These are phyloP conservation scores for Aspergillus incahuasiensis DNA, from an alignment of 495 filamentous ascomycete species.

Conservation along the genomic window DNA sequence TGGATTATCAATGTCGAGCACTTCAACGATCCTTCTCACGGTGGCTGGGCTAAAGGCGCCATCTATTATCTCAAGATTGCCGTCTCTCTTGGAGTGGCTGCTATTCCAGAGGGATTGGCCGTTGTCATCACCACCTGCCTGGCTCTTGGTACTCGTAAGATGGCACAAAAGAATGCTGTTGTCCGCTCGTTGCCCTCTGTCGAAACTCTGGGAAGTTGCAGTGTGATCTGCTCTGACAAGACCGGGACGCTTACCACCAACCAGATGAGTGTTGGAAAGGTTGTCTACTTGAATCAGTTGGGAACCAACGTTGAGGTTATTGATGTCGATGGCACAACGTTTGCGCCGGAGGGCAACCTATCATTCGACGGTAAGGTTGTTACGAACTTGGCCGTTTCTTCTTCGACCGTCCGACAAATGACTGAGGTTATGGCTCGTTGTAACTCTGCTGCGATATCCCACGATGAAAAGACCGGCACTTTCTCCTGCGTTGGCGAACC, in stretches of 20 bases:
- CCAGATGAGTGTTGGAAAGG: constrained; percentile 97
- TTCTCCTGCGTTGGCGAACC: constrained; percentile 91
- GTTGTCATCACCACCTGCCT: constrained; percentile 98
- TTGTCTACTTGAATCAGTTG: constrained; percentile 72
- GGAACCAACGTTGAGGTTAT: constrained; percentile 80
- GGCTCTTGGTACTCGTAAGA: constrained; percentile 91
- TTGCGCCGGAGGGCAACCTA: constrained; percentile 76
- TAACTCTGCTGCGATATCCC: constrained; percentile 81
- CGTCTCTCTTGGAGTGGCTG: constrained; percentile 95
- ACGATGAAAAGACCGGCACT: constrained; percentile 65
- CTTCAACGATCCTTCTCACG: constrained; percentile 91
- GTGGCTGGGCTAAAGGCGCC: constrained; percentile 93
- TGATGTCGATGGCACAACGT: constrained; percentile 89
- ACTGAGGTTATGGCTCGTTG: constrained; percentile 85
- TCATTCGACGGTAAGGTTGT: constrained; percentile 61
- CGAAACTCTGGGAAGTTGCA: constrained; percentile 97
- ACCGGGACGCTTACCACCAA: constrained; percentile 98
- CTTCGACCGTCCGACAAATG: constrained; percentile 73
- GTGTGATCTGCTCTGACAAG: constrained; percentile 99
- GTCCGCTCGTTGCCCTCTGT: constrained; percentile 94
- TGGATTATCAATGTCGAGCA: constrained; percentile 98
- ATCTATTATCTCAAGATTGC: constrained; percentile 99
- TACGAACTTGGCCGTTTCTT: constrained; percentile 66
- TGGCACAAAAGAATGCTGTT: constrained; percentile 97
- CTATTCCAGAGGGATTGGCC: constrained; percentile 94